phyloP scores from a whole-genome alignment of 257 asterid genomes.

The Cynanchum wilfordii region DNA sequence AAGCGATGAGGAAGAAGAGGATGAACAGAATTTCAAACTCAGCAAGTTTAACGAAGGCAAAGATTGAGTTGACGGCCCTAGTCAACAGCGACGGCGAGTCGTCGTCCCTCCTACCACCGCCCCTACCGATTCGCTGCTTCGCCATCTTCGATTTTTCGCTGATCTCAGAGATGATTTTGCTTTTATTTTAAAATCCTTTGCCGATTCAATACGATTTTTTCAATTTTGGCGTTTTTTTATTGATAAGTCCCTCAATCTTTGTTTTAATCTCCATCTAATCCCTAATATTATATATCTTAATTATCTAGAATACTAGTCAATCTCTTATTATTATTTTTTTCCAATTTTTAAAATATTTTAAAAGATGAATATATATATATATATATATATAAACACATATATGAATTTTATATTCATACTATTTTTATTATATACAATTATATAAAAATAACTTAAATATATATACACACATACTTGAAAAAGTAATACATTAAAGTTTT shows the following conservation, averaged over 20 bases:
- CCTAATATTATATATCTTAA: background rate
- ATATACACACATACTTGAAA: no score
- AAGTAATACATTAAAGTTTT: no score
- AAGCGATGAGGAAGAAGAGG: conserved; percentile 67
- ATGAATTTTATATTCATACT: no score
- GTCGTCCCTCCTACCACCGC: conserved; percentile 24
- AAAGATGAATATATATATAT: no score
- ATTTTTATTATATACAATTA: no score
- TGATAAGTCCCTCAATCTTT: background rate
- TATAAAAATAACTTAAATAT: no score
- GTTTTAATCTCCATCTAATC: background rate
- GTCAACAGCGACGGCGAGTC: conserved; percentile 45
- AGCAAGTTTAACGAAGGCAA: conserved; percentile 61
- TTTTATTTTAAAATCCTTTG: background rate
- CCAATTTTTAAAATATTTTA: no score
- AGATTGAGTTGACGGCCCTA: conserved; percentile 59
- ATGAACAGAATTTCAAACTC: conserved; percentile 94
- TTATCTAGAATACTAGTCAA: no score
- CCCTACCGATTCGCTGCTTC: conserved; percentile 20
- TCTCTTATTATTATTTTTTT: no score
- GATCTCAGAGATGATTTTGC: background rate
- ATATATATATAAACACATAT: no score
- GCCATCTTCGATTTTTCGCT: conserved; percentile 11
- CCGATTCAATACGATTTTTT: background rate
- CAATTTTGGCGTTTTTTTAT: background rate